phyloP scores from a whole-genome alignment of 2,329 filamentous ascomycete species.

The Daldinia eschscholtzii region DNA sequence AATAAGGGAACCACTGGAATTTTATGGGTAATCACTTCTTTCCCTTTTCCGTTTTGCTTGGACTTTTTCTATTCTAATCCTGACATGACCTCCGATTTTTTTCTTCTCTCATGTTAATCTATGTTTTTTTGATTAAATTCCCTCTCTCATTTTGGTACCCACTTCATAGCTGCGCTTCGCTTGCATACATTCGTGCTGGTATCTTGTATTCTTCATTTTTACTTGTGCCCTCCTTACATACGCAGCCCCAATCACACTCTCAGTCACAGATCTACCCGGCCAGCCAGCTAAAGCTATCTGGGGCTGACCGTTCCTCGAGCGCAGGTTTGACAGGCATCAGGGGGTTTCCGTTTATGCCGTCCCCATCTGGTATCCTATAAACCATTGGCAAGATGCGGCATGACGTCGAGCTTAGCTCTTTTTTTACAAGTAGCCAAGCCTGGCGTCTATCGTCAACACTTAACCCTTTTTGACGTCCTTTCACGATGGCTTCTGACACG shows the following conservation, averaged over 20 bases:
- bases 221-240: conserved; percentile 32
- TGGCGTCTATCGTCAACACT: conserved; percentile 31
- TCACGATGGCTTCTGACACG: conserved; percentile 35
- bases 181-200: conserved; percentile 11
- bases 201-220: conserved; percentile 12
- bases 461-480: conserved; percentile 39
- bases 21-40: conserved; percentile 29
- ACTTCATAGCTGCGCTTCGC: conserved; percentile 22
- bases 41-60: conserved; percentile 26
- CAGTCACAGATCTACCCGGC: conserved; percentile 30
- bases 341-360: conserved; percentile 32
- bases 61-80: conserved; percentile 13
- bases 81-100: not conserved
- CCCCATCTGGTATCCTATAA: conserved; percentile 36
- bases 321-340: conserved; percentile 39
- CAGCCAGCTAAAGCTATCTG: conserved; percentile 30
- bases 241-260: conserved; percentile 37
- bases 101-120: conserved; percentile 19
- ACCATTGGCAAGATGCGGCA: conserved; percentile 36
- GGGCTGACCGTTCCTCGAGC: conserved; percentile 27
- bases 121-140: conserved; percentile 24
- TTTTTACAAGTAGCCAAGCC: conserved; percentile 39
- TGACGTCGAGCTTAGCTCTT: conserved; percentile 37
- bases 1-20: conserved; percentile 21
- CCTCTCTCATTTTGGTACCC: conserved; percentile 28